These are phyloP conservation scores for Aspergillus intermedius DNA, from an alignment of 2,329 filamentous ascomycete species.

Conservation along the genomic window DNA sequence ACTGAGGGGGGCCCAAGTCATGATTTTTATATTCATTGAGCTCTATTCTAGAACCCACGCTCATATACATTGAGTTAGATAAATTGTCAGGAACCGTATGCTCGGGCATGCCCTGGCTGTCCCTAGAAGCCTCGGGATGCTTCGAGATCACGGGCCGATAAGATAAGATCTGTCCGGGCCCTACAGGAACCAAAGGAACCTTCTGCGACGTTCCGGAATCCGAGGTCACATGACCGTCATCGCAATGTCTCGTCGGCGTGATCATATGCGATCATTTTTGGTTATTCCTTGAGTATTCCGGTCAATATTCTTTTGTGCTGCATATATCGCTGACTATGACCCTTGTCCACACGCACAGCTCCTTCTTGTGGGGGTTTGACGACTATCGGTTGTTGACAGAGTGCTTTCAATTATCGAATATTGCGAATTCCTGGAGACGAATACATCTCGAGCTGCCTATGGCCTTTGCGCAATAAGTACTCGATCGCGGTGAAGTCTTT, in stretches of 20 bases:
- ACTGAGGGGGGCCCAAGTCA: conserved; percentile 2
- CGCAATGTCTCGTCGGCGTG: not conserved
- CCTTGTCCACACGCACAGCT: not conserved
- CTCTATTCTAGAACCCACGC: conserved; percentile 12
- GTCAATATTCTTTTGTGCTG: no score
- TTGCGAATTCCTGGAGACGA: conserved; percentile 74
- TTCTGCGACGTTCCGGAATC: conserved; percentile 5
- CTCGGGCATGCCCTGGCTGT: conserved; percentile 3
- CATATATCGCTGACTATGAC: no score
- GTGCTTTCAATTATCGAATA: conserved; percentile 40
- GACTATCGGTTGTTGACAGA: no score
- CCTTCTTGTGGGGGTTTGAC: not conserved
- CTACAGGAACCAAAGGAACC: conserved; percentile 9
- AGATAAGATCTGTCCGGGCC: conserved; percentile 15
- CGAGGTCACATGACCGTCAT: conserved; percentile 7
- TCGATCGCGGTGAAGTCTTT: conserved; percentile 83
- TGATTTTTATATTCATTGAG: conserved; percentile 10
- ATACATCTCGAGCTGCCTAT: conserved; percentile 74
- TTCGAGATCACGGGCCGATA: conserved; percentile 13
- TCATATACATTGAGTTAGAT: conserved; percentile 2
- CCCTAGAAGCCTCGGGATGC: conserved; percentile 5
- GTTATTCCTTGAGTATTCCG: not conserved
- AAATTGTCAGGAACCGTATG: conserved; percentile 3
- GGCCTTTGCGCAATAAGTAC: conserved; percentile 74
- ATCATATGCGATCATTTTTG: not conserved